phyloP scores from a whole-genome alignment of 768 basidiomycete genomes.

The Termitomyces sp. region DNA sequence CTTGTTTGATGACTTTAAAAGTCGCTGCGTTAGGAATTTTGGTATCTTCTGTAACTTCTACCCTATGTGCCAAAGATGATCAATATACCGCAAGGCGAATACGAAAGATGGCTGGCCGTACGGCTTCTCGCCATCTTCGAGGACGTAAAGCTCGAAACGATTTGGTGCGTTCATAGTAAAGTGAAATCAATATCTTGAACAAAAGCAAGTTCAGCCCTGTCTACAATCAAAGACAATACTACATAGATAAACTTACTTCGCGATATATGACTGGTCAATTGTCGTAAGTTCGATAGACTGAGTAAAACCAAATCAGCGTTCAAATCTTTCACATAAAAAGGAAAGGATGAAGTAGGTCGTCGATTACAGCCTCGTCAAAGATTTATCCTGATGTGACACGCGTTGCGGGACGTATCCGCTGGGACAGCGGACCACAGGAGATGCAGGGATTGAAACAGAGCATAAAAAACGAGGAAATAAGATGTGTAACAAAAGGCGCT shows the following conservation, averaged over 20 bases:
- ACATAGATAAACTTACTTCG: not conserved
- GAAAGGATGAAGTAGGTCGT: not conserved
- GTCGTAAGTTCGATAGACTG: not conserved
- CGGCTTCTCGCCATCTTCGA: constrained; percentile 92
- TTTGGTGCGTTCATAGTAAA: constrained; percentile 85
- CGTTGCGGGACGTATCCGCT: too few species aligned
- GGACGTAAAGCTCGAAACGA: constrained; percentile 67
- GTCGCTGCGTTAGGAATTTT: constrained; percentile 98
- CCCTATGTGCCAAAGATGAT: constrained; percentile 36
- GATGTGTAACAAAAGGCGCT: too few species aligned
- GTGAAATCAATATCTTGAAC: not conserved
- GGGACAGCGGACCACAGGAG: too few species aligned
- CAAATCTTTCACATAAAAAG: not conserved
- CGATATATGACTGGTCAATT: not conserved
- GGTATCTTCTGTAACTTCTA: constrained; percentile 90
- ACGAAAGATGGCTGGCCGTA: constrained; percentile 39
- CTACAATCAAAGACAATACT: too few species aligned
- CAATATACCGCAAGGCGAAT: not conserved
- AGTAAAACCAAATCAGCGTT: not conserved
- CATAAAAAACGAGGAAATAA: too few species aligned
- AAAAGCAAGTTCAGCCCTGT: not conserved
- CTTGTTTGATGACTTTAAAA: constrained; percentile 91
- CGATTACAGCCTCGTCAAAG: not conserved
- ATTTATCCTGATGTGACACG: not conserved
- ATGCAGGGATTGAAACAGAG: too few species aligned